Base-by-base conservation (phyloP, 441 rosid species). In the Bruguiera hainesii region DNA sequence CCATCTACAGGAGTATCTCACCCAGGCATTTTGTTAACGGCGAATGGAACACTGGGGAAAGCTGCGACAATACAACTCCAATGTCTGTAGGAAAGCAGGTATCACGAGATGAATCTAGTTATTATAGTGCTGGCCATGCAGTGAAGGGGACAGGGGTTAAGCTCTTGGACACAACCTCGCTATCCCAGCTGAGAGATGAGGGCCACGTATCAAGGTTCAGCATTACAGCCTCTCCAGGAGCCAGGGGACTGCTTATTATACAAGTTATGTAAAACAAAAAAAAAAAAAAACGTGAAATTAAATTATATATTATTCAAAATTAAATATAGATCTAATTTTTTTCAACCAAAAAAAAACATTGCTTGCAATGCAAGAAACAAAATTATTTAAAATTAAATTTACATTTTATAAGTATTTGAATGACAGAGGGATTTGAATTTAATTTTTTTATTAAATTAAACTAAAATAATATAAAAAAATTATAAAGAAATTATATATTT, bases 11-110 rank as follows among this genome's bases (percentile, higher is more conserved):
- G 53, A 91, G 89, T 81, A 87, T 94, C 71, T 94, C 98, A 0
- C 97, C 98, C 1, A 81, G 97, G 75, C 98, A 94, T 83, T 94
- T 94, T 51, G 85, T 79, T 16, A 86, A 88, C 1, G 97, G 97
- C 31, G 98, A 94, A 60, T 94, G 98, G 98, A 91, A 94, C 79
- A 91, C 93, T 0, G 98, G 98, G 69, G 98, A 97, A 63, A 91
- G 97, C 79, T 94, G 98, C 64, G 73, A 93, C 80, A 93, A 89
- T 51, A 86, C 94, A 11, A 76, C 74, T 10, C 97, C 98, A 1
- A 82, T 85, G 95, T 89, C 96, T 7, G 67, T 91, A 0, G 98
- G 97, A 19, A 94, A 80, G 83, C 90, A 88, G 76, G 75, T 91
- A 51, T 35, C 79, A 73, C 96, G 80, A 71, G 95, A 94, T 60